Evolutionary conservation across 495 filamentous ascomycete species (phyloP).

Genomic region (Cercophora scortea): DNA sequence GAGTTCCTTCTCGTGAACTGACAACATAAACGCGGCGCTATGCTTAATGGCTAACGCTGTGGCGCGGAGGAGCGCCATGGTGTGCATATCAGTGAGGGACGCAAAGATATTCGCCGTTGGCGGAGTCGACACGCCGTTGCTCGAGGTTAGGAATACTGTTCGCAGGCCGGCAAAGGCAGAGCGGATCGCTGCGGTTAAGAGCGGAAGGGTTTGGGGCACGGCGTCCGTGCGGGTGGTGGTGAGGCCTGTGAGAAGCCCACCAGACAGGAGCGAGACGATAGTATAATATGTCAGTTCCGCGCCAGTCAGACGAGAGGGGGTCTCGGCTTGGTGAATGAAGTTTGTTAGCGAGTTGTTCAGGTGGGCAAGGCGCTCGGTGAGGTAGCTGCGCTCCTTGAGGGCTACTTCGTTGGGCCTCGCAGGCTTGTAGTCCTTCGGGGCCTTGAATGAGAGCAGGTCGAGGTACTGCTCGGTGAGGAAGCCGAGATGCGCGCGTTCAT

Average conservation of each 20-base stretch:
- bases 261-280: slow-evolving; percentile 17
- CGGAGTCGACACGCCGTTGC: background rate
- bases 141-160: slow-evolving; percentile 11
- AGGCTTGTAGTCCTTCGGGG: slow-evolving; percentile 35
- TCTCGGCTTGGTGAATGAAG: slow-evolving; percentile 17
- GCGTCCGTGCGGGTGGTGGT: slow-evolving; percentile 15
- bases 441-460: slow-evolving; percentile 32
- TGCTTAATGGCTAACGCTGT: slow-evolving; percentile 27
- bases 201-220: slow-evolving; percentile 5
- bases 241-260: slow-evolving; percentile 14
- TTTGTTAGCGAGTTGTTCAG: slow-evolving; percentile 25
- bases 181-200: slow-evolving; percentile 8
- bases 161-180: slow-evolving; percentile 15
- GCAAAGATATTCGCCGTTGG: background rate
- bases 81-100: slow-evolving; percentile 14
- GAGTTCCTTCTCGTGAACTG: slow-evolving; percentile 27
- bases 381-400: slow-evolving; percentile 29
- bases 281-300: slow-evolving; percentile 20
- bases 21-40: slow-evolving; percentile 21
- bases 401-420: slow-evolving; percentile 22
- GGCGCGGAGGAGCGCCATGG: slow-evolving; percentile 28
- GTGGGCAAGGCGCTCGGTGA: slow-evolving; percentile 14
- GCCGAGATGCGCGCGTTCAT: slow-evolving; percentile 30
- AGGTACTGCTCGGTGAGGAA: slow-evolving; percentile 35
- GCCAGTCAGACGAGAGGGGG: slow-evolving; percentile 12